phyloP scores from a whole-genome alignment of 768 basidiomycete species.

The Favolaschia claudopus region DNA sequence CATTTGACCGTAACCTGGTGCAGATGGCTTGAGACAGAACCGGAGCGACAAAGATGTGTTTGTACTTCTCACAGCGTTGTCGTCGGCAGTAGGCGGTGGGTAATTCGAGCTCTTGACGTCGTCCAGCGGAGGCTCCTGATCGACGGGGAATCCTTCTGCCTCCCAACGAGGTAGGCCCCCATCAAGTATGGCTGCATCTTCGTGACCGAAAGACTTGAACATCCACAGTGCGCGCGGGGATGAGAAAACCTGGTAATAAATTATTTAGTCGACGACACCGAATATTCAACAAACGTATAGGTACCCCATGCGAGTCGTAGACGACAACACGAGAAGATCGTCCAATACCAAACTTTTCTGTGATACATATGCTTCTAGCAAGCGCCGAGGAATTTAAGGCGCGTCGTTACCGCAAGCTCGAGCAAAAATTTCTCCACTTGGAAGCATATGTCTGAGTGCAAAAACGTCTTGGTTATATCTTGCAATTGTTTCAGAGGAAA shows the following conservation, averaged over 20 bases:
- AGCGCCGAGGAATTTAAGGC: conserved; percentile 38
- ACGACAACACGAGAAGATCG: conserved; percentile 83
- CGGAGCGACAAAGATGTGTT: conserved; percentile 14
- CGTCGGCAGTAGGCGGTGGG: conserved; percentile 59
- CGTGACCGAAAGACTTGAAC: conserved; percentile 92
- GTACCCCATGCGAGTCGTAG: conserved; percentile 82
- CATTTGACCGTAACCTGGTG: conserved; percentile 81
- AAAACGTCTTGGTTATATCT: background rate
- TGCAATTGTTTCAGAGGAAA: background rate
- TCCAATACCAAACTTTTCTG: conserved; percentile 75
- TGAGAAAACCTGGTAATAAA: conserved; percentile 67
- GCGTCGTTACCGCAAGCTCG: conserved; percentile 83
- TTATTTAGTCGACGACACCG: background rate
- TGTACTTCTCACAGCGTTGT: conserved; percentile 61
- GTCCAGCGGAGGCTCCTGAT: conserved; percentile 42
- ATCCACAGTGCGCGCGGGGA: conserved; percentile 93
- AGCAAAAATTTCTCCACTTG: conserved; percentile 72
- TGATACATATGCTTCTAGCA: conserved; percentile 6
- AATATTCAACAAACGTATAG: background rate
- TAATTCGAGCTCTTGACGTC: conserved; percentile 45
- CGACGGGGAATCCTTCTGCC: conserved; percentile 66
- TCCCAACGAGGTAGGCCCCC: conserved; percentile 92
- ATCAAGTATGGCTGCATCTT: conserved; percentile 85
- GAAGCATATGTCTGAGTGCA: conserved; percentile 82
- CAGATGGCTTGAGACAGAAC: conserved; percentile 1